These are phyloP conservation scores for Cerioporus squamosus DNA, from an alignment of 1,284 basidiomycete genomes.

Conservation along the genomic window DNA sequence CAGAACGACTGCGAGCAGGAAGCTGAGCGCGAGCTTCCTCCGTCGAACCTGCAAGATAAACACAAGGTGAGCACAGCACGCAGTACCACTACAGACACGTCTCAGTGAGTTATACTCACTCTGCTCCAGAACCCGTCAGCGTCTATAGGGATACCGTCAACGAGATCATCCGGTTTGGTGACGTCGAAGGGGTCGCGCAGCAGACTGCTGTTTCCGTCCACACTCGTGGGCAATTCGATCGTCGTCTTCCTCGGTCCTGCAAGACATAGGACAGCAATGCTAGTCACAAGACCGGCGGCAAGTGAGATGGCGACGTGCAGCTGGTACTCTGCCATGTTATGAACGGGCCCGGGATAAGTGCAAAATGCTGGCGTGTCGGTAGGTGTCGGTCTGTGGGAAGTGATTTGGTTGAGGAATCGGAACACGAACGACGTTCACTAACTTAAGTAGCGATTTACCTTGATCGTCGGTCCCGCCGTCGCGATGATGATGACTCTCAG, in stretches of 20 bases:
- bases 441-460: too few species aligned
- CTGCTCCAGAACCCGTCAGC: constrained; percentile 71
- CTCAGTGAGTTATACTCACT: constrained; percentile 43
- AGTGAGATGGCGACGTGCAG: constrained; percentile 56
- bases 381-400: too few species aligned
- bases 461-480: too few species aligned
- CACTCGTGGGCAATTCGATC: constrained; percentile 55
- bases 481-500: too few species aligned
- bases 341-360: too few species aligned
- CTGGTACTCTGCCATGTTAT: constrained; percentile 45
- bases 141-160: constrained; percentile 78
- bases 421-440: too few species aligned
- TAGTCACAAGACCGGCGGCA: constrained; percentile 45
- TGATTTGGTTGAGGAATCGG: too few species aligned
- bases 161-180: constrained; percentile 64
- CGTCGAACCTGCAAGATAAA: constrained; percentile 26
- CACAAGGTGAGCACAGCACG: too few species aligned
- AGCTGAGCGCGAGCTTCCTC: constrained; percentile 55
- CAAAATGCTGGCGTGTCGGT: too few species aligned
- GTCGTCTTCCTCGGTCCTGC: constrained; percentile 50
- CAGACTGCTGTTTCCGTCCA: constrained; percentile 37
- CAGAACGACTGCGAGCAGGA: constrained; percentile 49
- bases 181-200: constrained; percentile 77
- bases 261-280: constrained; percentile 46
- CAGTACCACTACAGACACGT: background rate